These are phyloP conservation scores for Climacium dendroides DNA, from an alignment of 225 moss, liverwort and hornwort genomes.

Conservation along the genomic window DNA sequence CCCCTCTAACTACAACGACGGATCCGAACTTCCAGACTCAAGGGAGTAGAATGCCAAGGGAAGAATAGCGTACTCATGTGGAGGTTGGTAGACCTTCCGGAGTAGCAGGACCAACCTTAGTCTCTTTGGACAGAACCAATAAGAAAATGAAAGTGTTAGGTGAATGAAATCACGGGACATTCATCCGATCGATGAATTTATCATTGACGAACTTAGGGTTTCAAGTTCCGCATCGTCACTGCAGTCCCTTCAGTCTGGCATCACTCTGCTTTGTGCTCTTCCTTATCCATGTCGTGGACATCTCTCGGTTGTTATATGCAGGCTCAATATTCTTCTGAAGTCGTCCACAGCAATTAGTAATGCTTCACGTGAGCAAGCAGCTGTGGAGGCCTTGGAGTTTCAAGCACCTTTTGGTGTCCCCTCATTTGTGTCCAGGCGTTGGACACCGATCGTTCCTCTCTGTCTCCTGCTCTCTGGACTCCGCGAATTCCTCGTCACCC, in stretches of 20 bases:
- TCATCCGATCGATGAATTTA: background rate
- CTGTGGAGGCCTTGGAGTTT: constrained; percentile 36
- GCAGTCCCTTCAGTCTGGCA: background rate
- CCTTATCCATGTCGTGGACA: background rate
- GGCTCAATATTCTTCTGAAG: background rate
- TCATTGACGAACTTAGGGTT: constrained; percentile 10
- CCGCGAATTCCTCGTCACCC: background rate
- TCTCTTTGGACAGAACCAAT: rapidly evolving
- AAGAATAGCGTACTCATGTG: too few relatives aligned
- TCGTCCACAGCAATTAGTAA: background rate
- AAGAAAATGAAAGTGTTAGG: background rate
- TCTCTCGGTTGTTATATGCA: background rate
- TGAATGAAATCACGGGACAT: background rate
- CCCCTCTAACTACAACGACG: too few relatives aligned
- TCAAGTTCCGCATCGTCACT: background rate
- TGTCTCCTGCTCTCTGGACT: background rate
- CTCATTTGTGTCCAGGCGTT: background rate
- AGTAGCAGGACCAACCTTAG: too few relatives aligned
- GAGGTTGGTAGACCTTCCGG: too few relatives aligned
- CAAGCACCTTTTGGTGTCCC: constrained; percentile 1
- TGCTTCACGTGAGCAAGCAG: constrained; percentile 40
- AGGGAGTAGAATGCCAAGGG: too few relatives aligned
- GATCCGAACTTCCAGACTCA: too few relatives aligned
- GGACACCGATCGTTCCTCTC: background rate
- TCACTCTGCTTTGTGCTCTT: background rate